These are phyloP conservation scores for Sindora glabra DNA, from an alignment of 306 rosid species.

Conservation along the genomic window DNA sequence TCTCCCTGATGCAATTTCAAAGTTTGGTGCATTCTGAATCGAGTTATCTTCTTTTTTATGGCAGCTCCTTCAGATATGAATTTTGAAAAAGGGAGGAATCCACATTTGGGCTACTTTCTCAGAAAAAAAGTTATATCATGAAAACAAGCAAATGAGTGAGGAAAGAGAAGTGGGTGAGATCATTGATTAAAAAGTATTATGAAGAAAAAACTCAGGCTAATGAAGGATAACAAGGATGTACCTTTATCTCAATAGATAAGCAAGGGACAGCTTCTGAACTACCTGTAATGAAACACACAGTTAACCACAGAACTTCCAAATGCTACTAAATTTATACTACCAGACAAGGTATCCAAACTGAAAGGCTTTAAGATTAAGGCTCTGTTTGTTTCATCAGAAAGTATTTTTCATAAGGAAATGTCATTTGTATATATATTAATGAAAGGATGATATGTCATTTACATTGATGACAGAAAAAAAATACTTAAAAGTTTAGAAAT, in stretches of 20 bases:
- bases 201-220: background rate
- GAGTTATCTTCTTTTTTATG: constrained; percentile 55
- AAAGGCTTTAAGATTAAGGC: no score
- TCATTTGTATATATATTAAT: no score
- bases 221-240: constrained; percentile 2
- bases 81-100: constrained; percentile 79
- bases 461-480: no score
- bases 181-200: background rate
- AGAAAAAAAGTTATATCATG: constrained; percentile 10
- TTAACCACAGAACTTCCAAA: constrained; percentile 5
- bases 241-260: constrained; percentile 94
- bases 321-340: background rate
- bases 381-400: no score
- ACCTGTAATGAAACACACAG: constrained; percentile 42
- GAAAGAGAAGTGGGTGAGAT: no score
- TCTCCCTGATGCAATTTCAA: constrained; percentile 77
- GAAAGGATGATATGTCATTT: no score
- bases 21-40: constrained; percentile 92
- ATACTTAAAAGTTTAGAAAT: no score
- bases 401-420: no score
- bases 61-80: constrained; percentile 63
- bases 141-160: background rate
- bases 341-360: background rate
- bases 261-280: constrained; percentile 38
- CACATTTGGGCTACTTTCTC: constrained; percentile 77